phyloP scores from a whole-genome alignment of 345 rosid species.

The Lepidium sativum region DNA sequence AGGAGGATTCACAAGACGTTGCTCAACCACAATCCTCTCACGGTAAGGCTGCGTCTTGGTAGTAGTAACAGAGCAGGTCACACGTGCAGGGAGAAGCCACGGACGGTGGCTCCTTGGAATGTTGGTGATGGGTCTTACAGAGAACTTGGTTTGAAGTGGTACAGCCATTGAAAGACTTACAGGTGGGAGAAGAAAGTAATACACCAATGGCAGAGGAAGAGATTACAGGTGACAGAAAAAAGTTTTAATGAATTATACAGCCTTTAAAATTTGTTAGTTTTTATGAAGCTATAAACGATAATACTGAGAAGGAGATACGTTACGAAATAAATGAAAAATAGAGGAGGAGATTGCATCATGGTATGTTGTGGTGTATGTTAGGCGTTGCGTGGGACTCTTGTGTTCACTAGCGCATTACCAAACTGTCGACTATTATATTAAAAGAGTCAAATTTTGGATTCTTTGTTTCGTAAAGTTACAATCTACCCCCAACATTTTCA shows the following conservation, averaged over 20 bases:
- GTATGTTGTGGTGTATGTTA: conserved; percentile 26
- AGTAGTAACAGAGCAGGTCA: conserved; percentile 34
- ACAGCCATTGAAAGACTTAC: conserved; percentile 39
- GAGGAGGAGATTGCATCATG: background rate
- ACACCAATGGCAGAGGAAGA: background rate
- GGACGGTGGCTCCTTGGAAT: conserved; percentile 1
- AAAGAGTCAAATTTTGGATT: background rate
- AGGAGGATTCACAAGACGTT: too few relatives aligned
- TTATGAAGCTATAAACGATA: background rate
- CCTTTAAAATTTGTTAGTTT: background rate
- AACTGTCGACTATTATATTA: background rate
- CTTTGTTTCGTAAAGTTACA: background rate
- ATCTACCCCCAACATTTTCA: background rate
- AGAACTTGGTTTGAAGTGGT: conserved; percentile 39
- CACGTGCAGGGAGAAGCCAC: background rate
- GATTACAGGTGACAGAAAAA: background rate
- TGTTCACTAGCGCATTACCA: conserved; percentile 18
- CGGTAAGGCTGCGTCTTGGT: conserved; percentile 23
- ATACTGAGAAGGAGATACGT: background rate
- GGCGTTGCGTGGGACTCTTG: conserved; percentile 42
- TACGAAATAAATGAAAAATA: background rate
- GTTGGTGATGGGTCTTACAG: conserved; percentile 18
- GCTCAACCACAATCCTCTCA: conserved; percentile 19
- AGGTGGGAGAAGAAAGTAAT: background rate
- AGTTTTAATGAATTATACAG: background rate